These are phyloP conservation scores for Puccinia horiana DNA, from an alignment of 1,284 basidiomycete genomes.

Conservation along the genomic window DNA sequence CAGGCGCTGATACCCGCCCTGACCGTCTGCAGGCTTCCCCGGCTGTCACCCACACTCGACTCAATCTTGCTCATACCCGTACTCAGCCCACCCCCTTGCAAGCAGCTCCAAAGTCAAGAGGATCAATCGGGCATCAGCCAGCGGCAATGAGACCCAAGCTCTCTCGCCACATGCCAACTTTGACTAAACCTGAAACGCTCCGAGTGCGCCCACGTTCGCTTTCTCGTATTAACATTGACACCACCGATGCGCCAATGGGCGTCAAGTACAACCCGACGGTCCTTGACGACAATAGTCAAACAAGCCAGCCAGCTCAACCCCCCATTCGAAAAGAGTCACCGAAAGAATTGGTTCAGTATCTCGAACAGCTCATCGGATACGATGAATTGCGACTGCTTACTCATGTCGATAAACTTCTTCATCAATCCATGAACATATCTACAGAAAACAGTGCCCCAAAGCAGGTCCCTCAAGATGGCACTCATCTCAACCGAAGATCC, in stretches of 20 bases:
- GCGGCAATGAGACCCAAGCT: not conserved
- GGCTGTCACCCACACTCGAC: not conserved
- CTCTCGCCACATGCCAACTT: not conserved
- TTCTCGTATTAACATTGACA: no score
- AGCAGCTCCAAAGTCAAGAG: not conserved
- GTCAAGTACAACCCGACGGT: conserved; percentile 7
- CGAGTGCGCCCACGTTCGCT: not conserved
- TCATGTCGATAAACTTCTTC: conserved; percentile 12
- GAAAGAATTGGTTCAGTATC: conserved; percentile 23
- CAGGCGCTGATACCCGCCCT: not conserved
- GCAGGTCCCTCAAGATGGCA: not conserved
- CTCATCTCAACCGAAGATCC: conserved; percentile 6
- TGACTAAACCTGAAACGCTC: not conserved
- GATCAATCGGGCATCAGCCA: not conserved
- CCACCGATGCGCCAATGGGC: not conserved
- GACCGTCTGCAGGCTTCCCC: not conserved
- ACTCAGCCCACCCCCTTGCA: not conserved
- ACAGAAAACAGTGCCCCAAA: not conserved
- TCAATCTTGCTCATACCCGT: not conserved
- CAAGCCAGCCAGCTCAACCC: not conserved
- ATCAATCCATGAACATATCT: not conserved
- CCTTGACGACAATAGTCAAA: not conserved
- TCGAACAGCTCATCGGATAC: conserved; percentile 15
- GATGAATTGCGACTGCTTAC: conserved; percentile 15
- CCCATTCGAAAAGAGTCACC: conserved; percentile 1